Base-by-base conservation (phyloP, 139 green algal genomes). In the Raphidocelis subcapitata region DNA sequence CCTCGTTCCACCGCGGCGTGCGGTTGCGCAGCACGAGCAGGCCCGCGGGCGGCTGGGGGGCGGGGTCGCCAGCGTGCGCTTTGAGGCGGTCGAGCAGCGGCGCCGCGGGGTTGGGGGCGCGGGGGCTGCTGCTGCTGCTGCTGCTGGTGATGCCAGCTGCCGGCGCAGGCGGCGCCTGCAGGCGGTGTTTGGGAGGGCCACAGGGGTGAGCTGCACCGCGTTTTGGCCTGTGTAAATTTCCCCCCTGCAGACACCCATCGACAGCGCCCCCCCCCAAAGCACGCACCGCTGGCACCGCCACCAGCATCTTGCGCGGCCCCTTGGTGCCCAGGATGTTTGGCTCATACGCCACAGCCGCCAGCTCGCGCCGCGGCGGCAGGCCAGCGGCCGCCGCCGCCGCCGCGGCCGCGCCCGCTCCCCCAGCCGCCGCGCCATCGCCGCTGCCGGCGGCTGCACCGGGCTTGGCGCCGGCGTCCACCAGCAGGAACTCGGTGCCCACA, bases 261-360 rank as follows among this genome's bases (percentile, higher is more conserved):
- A n/a, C n/a, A n/a, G n/a, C n/a, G n/a, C n/a, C n/a, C n/a, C n/a
- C n/a, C n/a, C n/a, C n/a, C n/a, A n/a, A n/a, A n/a, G n/a, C n/a
- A n/a, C n/a, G n/a, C n/a, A n/a, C n/a, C n/a, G n/a, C n/a, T n/a
- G n/a, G 93, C 21, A 97, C 85, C 5, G 88, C 74, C 5, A 75
- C 91, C 12, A 82, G 91, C 92, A 97, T 97, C 78, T 94, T 96
- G 8, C 95, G 80, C 0, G 95, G 95, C 1, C 95, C 95, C 49
- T 88, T 83, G 10, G 92, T 96, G n/a, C 95, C 95, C 65, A 99
- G 73, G 46, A 98, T 82, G 74, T 98, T 99, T 79, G 90, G 86
- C 73, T 95, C 79, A 81, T 97, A 99, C 15, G 81, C 71, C 28
- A 97, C 87, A 0, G 66, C 81, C 0, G 79, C 95, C 31, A 97